Evolutionary conservation across 2,329 filamentous ascomycete species (phyloP).

Genomic region (Aureobasidium leucospermi): DNA sequence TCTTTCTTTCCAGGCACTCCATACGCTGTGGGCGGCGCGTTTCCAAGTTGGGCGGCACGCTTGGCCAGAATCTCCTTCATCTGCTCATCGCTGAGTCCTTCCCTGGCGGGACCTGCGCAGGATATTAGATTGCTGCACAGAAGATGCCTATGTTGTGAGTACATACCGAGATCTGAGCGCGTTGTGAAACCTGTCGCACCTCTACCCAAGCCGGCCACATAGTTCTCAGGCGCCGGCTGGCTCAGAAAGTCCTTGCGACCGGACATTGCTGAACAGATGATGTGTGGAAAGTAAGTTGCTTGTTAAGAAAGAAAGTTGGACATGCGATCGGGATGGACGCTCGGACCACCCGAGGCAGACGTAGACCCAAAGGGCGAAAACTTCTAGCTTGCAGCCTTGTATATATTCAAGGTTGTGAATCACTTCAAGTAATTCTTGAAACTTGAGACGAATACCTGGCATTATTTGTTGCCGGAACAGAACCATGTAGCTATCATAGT

Average conservation of each 20-base stretch:
- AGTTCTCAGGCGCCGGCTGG: constrained; percentile 60
- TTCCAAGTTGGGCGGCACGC: constrained; percentile 73
- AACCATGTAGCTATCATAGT: not conserved
- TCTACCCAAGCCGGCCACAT: constrained; percentile 90
- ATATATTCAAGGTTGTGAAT: not conserved
- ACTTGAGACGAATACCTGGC: no score
- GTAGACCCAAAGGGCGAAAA: not conserved
- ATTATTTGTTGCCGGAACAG: no score
- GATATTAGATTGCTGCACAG: not conserved
- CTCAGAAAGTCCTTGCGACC: constrained; percentile 77
- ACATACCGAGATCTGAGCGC: constrained; percentile 66
- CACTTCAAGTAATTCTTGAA: not conserved
- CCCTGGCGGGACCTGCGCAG: constrained; percentile 67
- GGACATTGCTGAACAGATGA: constrained; percentile 40
- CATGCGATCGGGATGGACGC: constrained; percentile 4
- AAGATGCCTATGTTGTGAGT: not conserved
- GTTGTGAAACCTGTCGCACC: constrained; percentile 98
- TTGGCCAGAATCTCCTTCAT: constrained; percentile 97
- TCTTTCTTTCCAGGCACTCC: constrained; percentile 64
- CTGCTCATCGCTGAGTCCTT: constrained; percentile 94
- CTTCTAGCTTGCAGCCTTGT: not conserved
- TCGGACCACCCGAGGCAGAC: not conserved
- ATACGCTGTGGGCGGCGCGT: constrained; percentile 63
- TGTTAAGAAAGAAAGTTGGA: not conserved
- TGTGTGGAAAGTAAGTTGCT: not conserved